These are phyloP conservation scores for Camellia sinensis DNA, from an alignment of 148 eudicot genomes.

Conservation along the genomic window DNA sequence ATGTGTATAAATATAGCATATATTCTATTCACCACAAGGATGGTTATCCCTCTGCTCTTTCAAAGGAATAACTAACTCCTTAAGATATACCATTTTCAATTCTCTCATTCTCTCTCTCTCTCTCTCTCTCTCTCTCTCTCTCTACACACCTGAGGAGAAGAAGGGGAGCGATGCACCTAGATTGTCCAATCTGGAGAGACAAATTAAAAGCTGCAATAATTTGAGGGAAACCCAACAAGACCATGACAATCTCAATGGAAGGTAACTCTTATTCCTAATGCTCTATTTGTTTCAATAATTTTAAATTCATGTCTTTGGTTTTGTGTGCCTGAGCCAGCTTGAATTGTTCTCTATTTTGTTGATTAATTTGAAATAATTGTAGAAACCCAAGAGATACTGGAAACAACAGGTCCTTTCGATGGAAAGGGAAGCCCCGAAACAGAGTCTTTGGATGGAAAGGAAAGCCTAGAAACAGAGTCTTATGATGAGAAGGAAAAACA, in stretches of 20 bases:
- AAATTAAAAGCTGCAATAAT: background rate
- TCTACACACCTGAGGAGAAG: constrained; percentile 3
- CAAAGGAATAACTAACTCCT: constrained; percentile 10
- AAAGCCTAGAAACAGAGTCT: constrained; percentile 24
- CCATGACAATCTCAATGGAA: constrained; percentile 23
- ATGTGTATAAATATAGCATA: background rate
- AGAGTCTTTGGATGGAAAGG: constrained; percentile 5
- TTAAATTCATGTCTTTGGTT: background rate
- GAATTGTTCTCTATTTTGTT: background rate
- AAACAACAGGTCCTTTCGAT: background rate
- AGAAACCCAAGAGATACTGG: constrained; percentile 23
- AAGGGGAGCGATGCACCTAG: background rate
- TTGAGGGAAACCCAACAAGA: background rate
- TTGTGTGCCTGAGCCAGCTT: background rate
- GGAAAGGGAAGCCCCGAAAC: constrained; percentile 13
- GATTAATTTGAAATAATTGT: background rate
- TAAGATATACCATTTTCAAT: constrained; percentile 1
- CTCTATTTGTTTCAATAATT: background rate
- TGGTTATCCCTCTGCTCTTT: background rate
- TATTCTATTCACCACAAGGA: background rate
- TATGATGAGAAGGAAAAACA: background rate
- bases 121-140: background rate
- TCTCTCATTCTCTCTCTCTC: constrained; percentile 11
- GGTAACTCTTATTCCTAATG: constrained; percentile 23
- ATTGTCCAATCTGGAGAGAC: background rate